Conservation (phyloP, 2,329 filamentous ascomycete genomes). For the Cucurbitaria berberidis region DNA sequence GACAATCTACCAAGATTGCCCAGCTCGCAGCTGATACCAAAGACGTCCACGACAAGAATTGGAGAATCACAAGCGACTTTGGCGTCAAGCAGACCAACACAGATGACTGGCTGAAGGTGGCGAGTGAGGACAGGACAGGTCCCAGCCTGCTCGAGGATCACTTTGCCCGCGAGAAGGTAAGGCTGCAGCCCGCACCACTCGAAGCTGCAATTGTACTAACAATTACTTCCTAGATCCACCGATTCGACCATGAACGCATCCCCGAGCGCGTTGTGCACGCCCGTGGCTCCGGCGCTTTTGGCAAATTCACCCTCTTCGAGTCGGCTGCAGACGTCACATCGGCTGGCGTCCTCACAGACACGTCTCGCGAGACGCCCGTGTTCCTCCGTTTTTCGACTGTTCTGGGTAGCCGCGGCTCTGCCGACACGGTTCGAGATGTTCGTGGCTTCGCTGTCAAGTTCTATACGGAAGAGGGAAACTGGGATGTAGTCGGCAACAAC, state of each 20-base stretch:
- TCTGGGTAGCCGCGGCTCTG: constrained; percentile 74
- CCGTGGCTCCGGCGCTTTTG: constrained; percentile 68
- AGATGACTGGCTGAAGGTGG: constrained; percentile 77
- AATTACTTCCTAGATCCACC: constrained; percentile 63
- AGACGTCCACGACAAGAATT: constrained; percentile 61
- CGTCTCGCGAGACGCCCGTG: constrained; percentile 68
- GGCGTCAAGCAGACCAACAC: constrained; percentile 75
- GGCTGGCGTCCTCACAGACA: constrained; percentile 71
- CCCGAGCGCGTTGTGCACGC: constrained; percentile 73
- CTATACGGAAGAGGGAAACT: constrained; percentile 79
- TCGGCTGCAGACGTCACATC: constrained; percentile 67
- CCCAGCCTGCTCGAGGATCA: constrained; percentile 74
- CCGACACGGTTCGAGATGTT: constrained; percentile 83
- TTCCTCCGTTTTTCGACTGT: constrained; percentile 82
- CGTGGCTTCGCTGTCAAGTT: constrained; percentile 80
- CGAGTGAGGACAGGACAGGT: constrained; percentile 67
- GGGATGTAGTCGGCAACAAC: constrained; percentile 76
- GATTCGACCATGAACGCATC: constrained; percentile 78
- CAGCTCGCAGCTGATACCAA: constrained; percentile 67
- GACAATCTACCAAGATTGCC: constrained; percentile 60
- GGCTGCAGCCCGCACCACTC: not conserved
- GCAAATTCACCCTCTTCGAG: constrained; percentile 70
- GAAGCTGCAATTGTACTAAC: constrained; percentile 9
- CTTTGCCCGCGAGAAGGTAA: constrained; percentile 74
- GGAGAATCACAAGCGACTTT: constrained; percentile 75